These are phyloP conservation scores for Pyronema omphalodes DNA, from an alignment of 495 filamentous ascomycete species.

Conservation along the genomic window DNA sequence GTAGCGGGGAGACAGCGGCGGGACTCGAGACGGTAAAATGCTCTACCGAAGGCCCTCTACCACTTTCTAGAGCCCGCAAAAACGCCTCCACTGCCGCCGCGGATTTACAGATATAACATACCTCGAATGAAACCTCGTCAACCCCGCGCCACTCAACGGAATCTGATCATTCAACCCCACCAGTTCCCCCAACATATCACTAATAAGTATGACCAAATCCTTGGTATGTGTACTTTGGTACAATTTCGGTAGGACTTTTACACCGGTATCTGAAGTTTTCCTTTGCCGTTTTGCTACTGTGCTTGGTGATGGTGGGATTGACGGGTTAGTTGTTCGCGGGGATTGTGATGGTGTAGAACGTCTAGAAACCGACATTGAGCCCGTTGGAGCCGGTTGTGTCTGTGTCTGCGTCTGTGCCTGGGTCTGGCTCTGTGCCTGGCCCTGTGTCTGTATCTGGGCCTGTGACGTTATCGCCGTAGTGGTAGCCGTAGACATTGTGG, in stretches of 20 bases:
- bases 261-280: not conserved
- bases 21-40: no score
- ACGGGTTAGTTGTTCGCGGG: no score
- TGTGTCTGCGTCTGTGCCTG: not conserved
- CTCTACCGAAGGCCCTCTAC: conserved; percentile 3
- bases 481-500: no score
- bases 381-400: not conserved
- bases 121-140: conserved; percentile 93
- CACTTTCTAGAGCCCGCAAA: no score
- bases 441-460: not conserved
- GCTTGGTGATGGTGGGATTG: no score
- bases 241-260: conserved; percentile 38
- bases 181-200: conserved; percentile 87
- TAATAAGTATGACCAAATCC: conserved; percentile 74
- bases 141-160: conserved; percentile 58
- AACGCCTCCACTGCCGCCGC: no score
- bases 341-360: no score
- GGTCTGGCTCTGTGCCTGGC: not conserved
- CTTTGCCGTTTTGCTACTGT: no score
- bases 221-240: conserved; percentile 67
- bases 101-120: conserved; percentile 25
- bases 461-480: no score
- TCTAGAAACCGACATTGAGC: no score
- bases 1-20: not conserved
- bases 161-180: conserved; percentile 83